phyloP scores from a whole-genome alignment of 2,329 filamentous ascomycete genomes.

The Aaosphaeria arxii region DNA sequence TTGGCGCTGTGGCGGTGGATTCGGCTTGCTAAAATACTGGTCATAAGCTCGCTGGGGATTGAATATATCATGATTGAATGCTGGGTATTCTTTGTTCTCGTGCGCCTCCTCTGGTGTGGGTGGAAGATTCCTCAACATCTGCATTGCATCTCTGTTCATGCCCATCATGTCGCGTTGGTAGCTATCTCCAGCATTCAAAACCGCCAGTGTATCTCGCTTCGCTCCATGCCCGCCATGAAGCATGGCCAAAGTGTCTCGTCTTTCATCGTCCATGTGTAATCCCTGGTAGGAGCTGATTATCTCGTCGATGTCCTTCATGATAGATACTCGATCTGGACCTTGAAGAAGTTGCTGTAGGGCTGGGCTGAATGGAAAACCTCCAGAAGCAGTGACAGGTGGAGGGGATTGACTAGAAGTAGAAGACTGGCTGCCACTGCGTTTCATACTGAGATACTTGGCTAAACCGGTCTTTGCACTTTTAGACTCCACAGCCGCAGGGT shows the following conservation, averaged over 20 bases:
- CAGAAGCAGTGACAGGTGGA: constrained; percentile 3
- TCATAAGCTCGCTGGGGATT: constrained; percentile 3
- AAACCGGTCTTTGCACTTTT: constrained; percentile 15
- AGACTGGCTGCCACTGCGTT: constrained; percentile 11
- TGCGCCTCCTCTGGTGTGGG: constrained; percentile 10
- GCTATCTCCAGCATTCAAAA: constrained; percentile 6
- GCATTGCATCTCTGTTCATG: constrained; percentile 9
- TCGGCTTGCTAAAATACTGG: constrained; percentile 6
- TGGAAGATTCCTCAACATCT: constrained; percentile 12
- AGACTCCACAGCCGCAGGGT: constrained; percentile 8
- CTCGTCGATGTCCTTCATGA: constrained; percentile 33
- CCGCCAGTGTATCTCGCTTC: not conserved
- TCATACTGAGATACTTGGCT: constrained; percentile 20
- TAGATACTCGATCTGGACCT: constrained; percentile 16
- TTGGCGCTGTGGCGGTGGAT: constrained; percentile 8
- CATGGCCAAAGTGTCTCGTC: constrained; percentile 19
- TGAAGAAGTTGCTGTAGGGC: constrained; percentile 21
- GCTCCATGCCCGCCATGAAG: constrained; percentile 2
- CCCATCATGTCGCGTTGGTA: constrained; percentile 7
- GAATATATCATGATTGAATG: constrained; percentile 16
- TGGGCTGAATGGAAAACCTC: constrained; percentile 13
- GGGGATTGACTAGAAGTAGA: constrained; percentile 2
- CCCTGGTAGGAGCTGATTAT: constrained; percentile 30
- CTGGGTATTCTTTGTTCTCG: constrained; percentile 8
- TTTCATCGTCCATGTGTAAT: constrained; percentile 8